A percentile compares a stretch with the other conserved stretches of the same genome.
Conservation (phyloP, 2,329 filamentous ascomycete species). For the Fusarium vanettenii region DNA sequence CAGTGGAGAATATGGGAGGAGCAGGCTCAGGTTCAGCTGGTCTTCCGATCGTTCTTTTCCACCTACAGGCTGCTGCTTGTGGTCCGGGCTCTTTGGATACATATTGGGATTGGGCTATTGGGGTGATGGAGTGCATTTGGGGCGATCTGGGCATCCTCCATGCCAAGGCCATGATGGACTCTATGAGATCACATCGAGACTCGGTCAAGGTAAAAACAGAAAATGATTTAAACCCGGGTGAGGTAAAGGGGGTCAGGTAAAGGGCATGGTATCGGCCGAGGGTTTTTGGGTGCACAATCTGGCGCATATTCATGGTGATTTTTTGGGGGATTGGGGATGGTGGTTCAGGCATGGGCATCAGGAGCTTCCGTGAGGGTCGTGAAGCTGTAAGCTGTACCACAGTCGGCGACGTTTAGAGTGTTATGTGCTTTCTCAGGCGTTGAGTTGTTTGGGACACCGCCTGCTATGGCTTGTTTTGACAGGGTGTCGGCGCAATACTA, state of each 20-base stretch:
- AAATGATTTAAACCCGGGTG: not conserved
- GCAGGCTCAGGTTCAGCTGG: constrained; percentile 60
- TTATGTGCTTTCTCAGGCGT: constrained; percentile 8
- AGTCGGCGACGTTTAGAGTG: constrained; percentile 1
- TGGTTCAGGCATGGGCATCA: constrained; percentile 4
- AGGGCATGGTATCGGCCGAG: not conserved
- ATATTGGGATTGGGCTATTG: constrained; percentile 59
- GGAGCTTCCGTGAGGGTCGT: not conserved
- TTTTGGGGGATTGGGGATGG: not conserved
- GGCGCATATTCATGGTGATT: constrained; percentile 24
- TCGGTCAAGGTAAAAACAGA: constrained; percentile 21
- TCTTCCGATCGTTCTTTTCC: constrained; percentile 60
- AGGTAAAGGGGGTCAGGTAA: not conserved
- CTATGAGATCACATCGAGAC: constrained; percentile 48
- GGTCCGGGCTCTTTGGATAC: constrained; percentile 57
- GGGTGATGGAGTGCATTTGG: constrained; percentile 61
- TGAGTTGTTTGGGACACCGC: not conserved
- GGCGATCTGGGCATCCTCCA: constrained; percentile 64
- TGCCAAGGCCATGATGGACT: constrained; percentile 57
- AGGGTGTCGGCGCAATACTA: not conserved
- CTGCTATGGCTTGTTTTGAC: not conserved
- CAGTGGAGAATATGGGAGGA: constrained; percentile 51
- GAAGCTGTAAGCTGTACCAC: not conserved
- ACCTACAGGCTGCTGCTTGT: constrained; percentile 60
- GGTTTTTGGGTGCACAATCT: not conserved